Evolutionary conservation across 2,329 filamentous ascomycete genomes (phyloP).

Genomic region (Fusarium chaquense): DNA sequence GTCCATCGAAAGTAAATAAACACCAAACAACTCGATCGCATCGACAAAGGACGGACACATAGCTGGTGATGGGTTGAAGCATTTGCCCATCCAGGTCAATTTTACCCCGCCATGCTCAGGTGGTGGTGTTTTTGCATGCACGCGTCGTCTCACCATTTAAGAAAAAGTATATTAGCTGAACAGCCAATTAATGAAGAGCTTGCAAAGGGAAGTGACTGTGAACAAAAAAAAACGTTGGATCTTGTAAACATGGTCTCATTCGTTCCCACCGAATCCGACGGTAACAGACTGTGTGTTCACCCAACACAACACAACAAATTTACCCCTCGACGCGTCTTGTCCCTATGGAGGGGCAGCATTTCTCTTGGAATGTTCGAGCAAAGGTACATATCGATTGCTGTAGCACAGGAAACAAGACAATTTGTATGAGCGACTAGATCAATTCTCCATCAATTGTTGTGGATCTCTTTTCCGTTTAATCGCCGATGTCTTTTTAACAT

Average conservation of each 20-base stretch:
- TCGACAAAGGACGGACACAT: neutral
- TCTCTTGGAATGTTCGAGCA: conserved; percentile 16
- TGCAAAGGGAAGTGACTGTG: no score
- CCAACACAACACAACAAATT: conserved; percentile 12
- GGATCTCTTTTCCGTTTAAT: conserved; percentile 17
- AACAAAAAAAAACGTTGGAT: conserved; percentile 1
- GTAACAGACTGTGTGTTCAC: conserved; percentile 6
- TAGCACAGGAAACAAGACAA: neutral
- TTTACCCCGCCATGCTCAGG: conserved; percentile 1
- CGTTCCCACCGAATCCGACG: conserved; percentile 10
- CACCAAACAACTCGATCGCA: neutral
- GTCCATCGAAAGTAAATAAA: neutral
- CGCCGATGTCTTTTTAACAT: conserved; percentile 24
- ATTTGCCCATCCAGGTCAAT: neutral
- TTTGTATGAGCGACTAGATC: neutral
- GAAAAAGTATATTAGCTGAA: neutral
- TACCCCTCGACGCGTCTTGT: conserved; percentile 37
- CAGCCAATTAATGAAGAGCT: conserved; percentile 11
- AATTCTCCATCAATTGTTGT: conserved; percentile 11
- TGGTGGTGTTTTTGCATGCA: conserved; percentile 2
- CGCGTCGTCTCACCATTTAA: conserved; percentile 1
- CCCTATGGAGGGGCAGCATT: conserved; percentile 12
- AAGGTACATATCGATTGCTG: neutral
- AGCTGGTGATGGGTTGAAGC: no score
- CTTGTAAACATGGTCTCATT: conserved; percentile 25